These are phyloP conservation scores for Phytophthora citricola DNA, from an alignment of 352 stramenopile species.

Conservation along the genomic window DNA sequence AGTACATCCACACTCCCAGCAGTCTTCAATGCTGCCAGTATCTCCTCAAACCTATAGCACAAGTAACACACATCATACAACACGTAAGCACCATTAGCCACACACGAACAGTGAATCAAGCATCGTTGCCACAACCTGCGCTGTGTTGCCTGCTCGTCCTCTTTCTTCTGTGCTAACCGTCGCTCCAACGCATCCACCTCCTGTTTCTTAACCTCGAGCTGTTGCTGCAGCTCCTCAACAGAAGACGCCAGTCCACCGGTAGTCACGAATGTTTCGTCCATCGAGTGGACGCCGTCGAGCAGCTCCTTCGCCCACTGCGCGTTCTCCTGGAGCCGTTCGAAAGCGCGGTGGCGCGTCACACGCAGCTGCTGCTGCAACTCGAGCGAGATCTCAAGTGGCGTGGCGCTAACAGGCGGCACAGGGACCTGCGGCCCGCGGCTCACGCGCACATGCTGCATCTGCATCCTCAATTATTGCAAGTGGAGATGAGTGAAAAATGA, in stretches of 20 bases:
- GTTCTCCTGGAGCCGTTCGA: slow-evolving; percentile 71
- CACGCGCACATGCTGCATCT: slow-evolving; percentile 46
- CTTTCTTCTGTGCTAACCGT: slow-evolving; percentile 22
- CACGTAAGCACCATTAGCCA: background rate
- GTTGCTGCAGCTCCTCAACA: slow-evolving; percentile 20
- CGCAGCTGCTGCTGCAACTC: slow-evolving; percentile 62
- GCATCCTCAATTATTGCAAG: background rate
- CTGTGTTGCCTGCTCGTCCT: slow-evolving; percentile 24
- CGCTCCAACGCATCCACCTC: slow-evolving; percentile 25
- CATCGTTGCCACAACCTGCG: slow-evolving; percentile 19
- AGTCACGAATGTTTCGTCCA: slow-evolving; percentile 2
- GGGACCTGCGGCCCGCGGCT: slow-evolving; percentile 36
- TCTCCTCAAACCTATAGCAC: slow-evolving; percentile 38
- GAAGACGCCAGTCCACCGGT: slow-evolving; percentile 12
- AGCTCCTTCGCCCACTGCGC: slow-evolving; percentile 61
- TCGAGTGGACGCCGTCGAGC: slow-evolving; percentile 11
- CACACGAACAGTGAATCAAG: too few species aligned
- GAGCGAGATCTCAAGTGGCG: slow-evolving; percentile 48
- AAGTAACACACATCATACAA: background rate
- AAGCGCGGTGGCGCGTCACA: slow-evolving; percentile 56
- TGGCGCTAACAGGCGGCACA: slow-evolving; percentile 38
- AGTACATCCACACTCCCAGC: slow-evolving; percentile 29
- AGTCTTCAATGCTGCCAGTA: slow-evolving; percentile 36
- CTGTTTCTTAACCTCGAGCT: slow-evolving; percentile 24
- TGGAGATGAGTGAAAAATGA: background rate